These are phyloP conservation scores for Trichoderma brevicompactum DNA, from an alignment of 2,329 filamentous ascomycete species.

Conservation along the genomic window DNA sequence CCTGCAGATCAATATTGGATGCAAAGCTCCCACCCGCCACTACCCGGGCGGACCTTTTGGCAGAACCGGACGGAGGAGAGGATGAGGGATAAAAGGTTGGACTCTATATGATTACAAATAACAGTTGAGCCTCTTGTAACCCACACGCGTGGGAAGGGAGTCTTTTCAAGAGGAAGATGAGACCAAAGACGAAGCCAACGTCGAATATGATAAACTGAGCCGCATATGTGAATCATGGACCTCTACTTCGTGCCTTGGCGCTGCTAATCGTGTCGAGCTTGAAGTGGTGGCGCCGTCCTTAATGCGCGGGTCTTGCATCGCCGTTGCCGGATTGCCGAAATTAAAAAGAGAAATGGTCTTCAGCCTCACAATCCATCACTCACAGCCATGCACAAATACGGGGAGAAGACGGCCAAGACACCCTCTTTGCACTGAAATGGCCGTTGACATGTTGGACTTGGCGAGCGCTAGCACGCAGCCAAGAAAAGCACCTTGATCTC, in stretches of 20 bases:
- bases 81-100: background rate
- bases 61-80: background rate
- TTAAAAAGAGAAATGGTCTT: background rate
- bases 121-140: background rate
- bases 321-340: conserved; percentile 21
- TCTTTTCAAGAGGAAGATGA: background rate
- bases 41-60: conserved; percentile 5
- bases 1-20: conserved; percentile 25
- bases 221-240: too few relatives aligned
- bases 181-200: background rate
- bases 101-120: background rate
- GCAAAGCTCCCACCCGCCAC: background rate
- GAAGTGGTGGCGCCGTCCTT: background rate
- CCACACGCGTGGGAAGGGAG: background rate
- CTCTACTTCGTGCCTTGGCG: too few relatives aligned
- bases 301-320: background rate
- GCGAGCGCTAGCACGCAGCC: background rate
- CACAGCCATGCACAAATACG: background rate
- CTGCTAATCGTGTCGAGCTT: conserved; percentile 15
- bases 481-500: background rate
- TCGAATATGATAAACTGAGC: background rate
- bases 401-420: conserved; percentile 1
- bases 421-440: background rate
- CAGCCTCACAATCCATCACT: background rate
- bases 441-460: background rate